phyloP scores from a whole-genome alignment of 2,329 filamentous ascomycete genomes.

The Fusarium stilboides region DNA sequence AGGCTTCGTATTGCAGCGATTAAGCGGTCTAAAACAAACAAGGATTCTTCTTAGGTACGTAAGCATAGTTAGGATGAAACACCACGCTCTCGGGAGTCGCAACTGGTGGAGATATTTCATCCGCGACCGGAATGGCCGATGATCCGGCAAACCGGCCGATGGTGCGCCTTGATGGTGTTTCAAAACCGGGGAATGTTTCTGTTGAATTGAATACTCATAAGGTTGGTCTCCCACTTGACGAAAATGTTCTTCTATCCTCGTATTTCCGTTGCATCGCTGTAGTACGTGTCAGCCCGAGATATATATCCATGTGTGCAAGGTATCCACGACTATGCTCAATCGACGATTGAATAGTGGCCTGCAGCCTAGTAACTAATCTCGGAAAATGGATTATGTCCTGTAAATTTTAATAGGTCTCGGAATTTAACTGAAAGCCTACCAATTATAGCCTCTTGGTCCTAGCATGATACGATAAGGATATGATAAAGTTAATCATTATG shows the following conservation, averaged over 20 bases:
- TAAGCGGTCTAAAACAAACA: constrained; percentile 2
- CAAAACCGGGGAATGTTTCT: constrained; percentile 13
- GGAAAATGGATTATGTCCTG: too few relatives aligned
- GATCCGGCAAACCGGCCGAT: constrained; percentile 3
- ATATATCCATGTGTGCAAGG: too few relatives aligned
- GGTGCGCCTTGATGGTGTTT: not conserved
- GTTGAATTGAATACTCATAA: not conserved
- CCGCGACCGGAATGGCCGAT: not conserved
- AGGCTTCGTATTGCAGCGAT: not conserved
- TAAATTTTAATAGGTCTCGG: too few relatives aligned
- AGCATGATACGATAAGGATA: too few relatives aligned
- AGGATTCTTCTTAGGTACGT: constrained; percentile 11
- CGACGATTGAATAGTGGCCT: too few relatives aligned
- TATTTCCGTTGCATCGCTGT: too few relatives aligned
- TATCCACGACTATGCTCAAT: too few relatives aligned
- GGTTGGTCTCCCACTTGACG: not conserved
- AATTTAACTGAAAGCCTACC: not conserved
- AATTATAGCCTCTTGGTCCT: not conserved
- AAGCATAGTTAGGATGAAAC: constrained; percentile 17
- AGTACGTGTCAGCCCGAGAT: too few relatives aligned
- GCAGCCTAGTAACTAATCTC: too few relatives aligned
- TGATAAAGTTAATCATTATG: not conserved
- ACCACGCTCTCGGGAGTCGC: not conserved
- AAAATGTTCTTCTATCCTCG: too few relatives aligned
- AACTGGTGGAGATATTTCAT: constrained; percentile 31